These are phyloP conservation scores for Colletotrichum neosansevieriae DNA, from an alignment of 2,329 filamentous ascomycete species.

Conservation along the genomic window DNA sequence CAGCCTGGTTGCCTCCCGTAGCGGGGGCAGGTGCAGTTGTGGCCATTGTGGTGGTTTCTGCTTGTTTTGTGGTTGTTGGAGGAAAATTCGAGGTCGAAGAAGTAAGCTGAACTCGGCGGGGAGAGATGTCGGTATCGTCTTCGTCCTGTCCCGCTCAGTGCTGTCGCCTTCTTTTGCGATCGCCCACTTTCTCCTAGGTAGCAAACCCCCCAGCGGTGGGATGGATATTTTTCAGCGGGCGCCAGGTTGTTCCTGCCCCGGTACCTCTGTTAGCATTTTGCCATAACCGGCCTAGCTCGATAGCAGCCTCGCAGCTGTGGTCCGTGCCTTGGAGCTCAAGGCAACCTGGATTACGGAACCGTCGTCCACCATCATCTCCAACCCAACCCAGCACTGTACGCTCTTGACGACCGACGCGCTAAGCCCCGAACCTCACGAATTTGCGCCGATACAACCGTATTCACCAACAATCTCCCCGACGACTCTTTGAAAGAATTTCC, in stretches of 20 bases:
- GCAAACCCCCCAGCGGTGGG: slow-evolving; percentile 41
- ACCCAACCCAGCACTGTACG: slow-evolving; percentile 21
- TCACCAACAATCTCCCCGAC: neutral
- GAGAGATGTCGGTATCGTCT: slow-evolving; percentile 35
- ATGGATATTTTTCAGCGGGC: slow-evolving; percentile 44
- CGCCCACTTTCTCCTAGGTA: slow-evolving; percentile 41
- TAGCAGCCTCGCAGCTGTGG: slow-evolving; percentile 43
- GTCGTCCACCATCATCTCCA: slow-evolving; percentile 41
- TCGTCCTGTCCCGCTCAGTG: slow-evolving; percentile 38
- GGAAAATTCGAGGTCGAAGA: slow-evolving; percentile 1
- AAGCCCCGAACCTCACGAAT: slow-evolving; percentile 23
- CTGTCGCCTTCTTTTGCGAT: slow-evolving; percentile 41
- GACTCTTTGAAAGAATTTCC: neutral
- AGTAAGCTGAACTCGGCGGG: slow-evolving; percentile 24
- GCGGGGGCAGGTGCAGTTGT: slow-evolving; percentile 57
- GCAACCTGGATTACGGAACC: slow-evolving; percentile 45
- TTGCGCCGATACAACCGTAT: neutral
- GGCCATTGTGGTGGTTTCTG: slow-evolving; percentile 53
- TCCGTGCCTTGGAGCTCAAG: slow-evolving; percentile 43
- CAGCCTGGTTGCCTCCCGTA: slow-evolving; percentile 60
- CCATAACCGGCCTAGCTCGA: slow-evolving; percentile 37
- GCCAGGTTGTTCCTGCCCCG: slow-evolving; percentile 42
- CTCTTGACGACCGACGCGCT: slow-evolving; percentile 28
- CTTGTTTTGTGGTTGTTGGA: slow-evolving; percentile 11
- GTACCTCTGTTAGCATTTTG: slow-evolving; percentile 25